Percentiles rank a stretch among this genome's conserved stretches.
Evolutionary conservation across 805 yeast species (phyloP).

Genomic region (Wickerhamomyces canadensis): DNA sequence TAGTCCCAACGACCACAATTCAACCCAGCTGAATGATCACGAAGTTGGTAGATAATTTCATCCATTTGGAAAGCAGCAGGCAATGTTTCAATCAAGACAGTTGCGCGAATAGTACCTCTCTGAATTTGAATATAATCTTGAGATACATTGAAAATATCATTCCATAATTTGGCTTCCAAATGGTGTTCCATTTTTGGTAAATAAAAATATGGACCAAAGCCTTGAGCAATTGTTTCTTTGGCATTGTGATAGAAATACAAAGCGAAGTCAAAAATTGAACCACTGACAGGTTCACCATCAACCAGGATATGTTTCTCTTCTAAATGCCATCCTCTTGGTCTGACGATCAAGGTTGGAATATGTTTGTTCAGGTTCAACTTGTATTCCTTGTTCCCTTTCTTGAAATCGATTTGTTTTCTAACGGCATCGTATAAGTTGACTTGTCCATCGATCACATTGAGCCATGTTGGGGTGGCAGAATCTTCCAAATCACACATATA

Average conservation of each 20-base stretch:
- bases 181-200: constrained; percentile 86
- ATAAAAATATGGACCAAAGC: constrained; percentile 78
- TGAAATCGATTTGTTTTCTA: constrained; percentile 57
- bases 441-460: constrained; percentile 74
- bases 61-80: constrained; percentile 88
- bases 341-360: constrained; percentile 71
- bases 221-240: constrained; percentile 49
- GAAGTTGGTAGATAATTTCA: constrained; percentile 71
- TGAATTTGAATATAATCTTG: constrained; percentile 66
- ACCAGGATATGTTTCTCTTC: constrained; percentile 64
- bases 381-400: constrained; percentile 33
- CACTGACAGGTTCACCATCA: constrained; percentile 73
- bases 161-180: constrained; percentile 79
- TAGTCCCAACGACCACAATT: constrained; percentile 92
- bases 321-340: constrained; percentile 90
- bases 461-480: constrained; percentile 82
- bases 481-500: constrained; percentile 88
- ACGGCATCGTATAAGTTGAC: constrained; percentile 73
- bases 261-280: constrained; percentile 76
- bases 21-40: constrained; percentile 74
- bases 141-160: constrained; percentile 69
- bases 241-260: constrained; percentile 76
- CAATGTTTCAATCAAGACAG: constrained; percentile 75
- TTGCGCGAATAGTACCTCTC: constrained; percentile 76
- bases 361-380: constrained; percentile 36